Conservation (phyloP, 441 rosid species). For the Viola pubescens region DNA sequence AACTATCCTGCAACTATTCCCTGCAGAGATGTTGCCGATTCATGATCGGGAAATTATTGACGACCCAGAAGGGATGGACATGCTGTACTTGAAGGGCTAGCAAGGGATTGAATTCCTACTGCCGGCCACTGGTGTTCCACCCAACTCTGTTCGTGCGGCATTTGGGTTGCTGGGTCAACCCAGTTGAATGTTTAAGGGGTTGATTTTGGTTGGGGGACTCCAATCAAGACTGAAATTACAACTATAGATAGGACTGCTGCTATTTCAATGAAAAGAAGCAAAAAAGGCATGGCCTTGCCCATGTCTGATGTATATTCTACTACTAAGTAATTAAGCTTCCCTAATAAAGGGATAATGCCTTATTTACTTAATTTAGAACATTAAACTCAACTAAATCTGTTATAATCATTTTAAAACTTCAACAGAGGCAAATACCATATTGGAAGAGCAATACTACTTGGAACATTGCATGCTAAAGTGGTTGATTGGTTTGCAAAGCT, state of each 20-base stretch:
- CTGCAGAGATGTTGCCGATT: conserved; percentile 18
- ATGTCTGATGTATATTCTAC: no score
- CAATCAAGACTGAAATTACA: conserved; percentile 10
- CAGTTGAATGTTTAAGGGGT: conserved; percentile 2
- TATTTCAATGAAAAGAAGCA: conserved; percentile 8
- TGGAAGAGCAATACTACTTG: no score
- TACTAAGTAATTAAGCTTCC: no score
- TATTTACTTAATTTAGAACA: no score
- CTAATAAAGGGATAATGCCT: no score
- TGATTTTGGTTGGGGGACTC: conserved; percentile 25
- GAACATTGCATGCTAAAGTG: no score
- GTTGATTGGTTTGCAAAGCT: no score
- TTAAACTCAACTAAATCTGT: no score
- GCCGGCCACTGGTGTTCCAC: no score
- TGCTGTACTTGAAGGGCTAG: conserved; percentile 12
- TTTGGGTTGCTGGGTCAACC: conserved; percentile 12
- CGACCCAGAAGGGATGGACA: conserved; percentile 8
- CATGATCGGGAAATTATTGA: conserved; percentile 26
- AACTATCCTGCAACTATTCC: neutral
- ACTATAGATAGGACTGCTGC: conserved; percentile 14
- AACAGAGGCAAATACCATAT: no score
- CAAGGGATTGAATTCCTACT: neutral
- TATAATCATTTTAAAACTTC: no score
- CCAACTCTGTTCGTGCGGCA: conserved; percentile 9
- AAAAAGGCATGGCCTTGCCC: conserved; percentile 4